Conservation (phyloP, 2,329 filamentous ascomycete genomes). For the Pseudohalonectria lignicola region DNA sequence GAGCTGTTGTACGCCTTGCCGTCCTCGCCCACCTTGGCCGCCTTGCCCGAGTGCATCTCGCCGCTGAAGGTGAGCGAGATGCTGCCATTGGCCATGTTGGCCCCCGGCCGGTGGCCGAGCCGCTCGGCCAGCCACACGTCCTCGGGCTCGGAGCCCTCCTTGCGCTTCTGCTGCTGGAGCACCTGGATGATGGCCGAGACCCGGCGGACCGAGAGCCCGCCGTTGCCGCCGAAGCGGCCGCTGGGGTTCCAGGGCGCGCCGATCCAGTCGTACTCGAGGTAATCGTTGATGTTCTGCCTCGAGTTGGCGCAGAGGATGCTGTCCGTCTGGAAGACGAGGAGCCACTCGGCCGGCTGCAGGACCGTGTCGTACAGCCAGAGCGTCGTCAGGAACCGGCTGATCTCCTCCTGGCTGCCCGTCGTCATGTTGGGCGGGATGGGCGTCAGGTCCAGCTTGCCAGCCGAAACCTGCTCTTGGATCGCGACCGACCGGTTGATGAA, state of each 20-base stretch:
- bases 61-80: conserved; percentile 37
- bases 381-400: conserved; percentile 39
- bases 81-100: conserved; percentile 39
- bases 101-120: conserved; percentile 34
- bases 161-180: conserved; percentile 33
- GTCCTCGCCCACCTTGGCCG: conserved; percentile 10
- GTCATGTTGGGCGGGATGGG: conserved; percentile 41
- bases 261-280: conserved; percentile 40
- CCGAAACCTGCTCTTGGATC: conserved; percentile 28
- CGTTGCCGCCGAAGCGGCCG: conserved; percentile 36
- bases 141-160: conserved; percentile 33
- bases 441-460: conserved; percentile 37
- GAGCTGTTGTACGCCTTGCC: conserved; percentile 11
- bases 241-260: conserved; percentile 35
- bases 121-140: conserved; percentile 45
- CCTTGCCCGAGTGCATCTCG: conserved; percentile 30
- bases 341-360: conserved; percentile 37
- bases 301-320: conserved; percentile 45
- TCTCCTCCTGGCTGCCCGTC: conserved; percentile 37
- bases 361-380: conserved; percentile 39
- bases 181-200: conserved; percentile 42
- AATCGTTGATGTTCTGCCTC: conserved; percentile 33
- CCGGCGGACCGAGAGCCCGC: conserved; percentile 39
- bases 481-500: conserved; percentile 31
- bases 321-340: conserved; percentile 44